Percentiles rank a stretch among this genome's conserved stretches.
Evolutionary conservation across 164 flowering plant species (phyloP).

Genomic region (Macadamia integrifolia): DNA sequence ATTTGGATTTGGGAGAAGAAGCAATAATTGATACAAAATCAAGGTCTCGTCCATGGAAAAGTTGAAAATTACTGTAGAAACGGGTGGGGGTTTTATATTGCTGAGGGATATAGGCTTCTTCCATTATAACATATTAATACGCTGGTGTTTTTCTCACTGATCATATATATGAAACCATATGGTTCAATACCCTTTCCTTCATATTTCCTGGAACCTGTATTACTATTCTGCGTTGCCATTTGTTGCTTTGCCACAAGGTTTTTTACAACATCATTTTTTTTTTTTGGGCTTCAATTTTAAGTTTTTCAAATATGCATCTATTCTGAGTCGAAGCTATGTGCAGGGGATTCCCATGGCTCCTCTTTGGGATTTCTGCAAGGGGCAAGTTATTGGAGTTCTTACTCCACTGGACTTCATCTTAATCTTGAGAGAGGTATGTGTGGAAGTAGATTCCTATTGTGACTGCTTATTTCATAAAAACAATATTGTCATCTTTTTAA

Average conservation of each 20-base stretch:
- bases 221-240: neutral
- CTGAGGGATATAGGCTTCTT: neutral
- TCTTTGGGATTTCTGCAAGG: constrained; percentile 75
- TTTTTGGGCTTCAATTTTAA: constrained; percentile 3
- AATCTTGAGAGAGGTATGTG: constrained; percentile 79
- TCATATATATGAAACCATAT: neutral
- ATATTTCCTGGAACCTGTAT: neutral
- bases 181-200: neutral
- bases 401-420: constrained; percentile 83
- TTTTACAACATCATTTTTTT: neutral
- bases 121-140: neutral
- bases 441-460: neutral
- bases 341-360: constrained; percentile 90
- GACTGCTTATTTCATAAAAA: no score
- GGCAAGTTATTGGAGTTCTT: constrained; percentile 80
- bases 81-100: neutral
- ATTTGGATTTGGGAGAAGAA: no score
- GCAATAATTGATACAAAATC: neutral
- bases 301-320: constrained; percentile 15
- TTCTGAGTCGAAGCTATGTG: constrained; percentile 28
- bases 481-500: no score
- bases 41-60: neutral
- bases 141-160: neutral
- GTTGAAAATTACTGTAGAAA: neutral
- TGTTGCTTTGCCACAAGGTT: neutral